A percentile compares a stretch with the other conserved stretches of the same genome.
These are phyloP conservation scores for Acacia melanoxylon DNA, from an alignment of 306 rosid genomes.

Conservation along the genomic window DNA sequence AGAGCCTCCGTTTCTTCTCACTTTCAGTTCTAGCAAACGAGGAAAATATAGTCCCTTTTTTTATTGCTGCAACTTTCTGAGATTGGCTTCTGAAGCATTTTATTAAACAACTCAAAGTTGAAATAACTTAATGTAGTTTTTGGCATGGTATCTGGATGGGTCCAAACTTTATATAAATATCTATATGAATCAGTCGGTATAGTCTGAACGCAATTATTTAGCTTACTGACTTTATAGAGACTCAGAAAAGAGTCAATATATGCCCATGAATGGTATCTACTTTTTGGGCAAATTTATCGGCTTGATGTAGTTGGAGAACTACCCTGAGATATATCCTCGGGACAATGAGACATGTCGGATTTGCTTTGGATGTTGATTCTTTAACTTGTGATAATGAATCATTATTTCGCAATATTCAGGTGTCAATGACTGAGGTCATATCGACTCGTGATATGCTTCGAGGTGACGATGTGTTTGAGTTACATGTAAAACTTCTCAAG, in stretches of 20 bases:
- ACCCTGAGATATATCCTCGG: not conserved
- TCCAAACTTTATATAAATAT: not conserved
- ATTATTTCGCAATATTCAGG: constrained; percentile 48
- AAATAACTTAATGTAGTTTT: not conserved
- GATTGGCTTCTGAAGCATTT: constrained; percentile 7
- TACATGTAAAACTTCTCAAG: constrained; percentile 92
- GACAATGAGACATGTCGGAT: not conserved
- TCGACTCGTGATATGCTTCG: constrained; percentile 88
- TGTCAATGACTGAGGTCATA: constrained; percentile 93
- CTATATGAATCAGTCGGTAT: not conserved
- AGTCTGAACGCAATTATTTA: not conserved
- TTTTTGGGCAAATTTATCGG: not conserved
- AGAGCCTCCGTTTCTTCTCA: not conserved
- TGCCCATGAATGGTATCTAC: not conserved
- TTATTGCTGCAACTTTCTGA: not conserved
- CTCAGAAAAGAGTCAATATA: not conserved
- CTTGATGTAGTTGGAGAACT: not conserved
- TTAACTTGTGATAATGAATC: not conserved
- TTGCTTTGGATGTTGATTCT: not conserved
- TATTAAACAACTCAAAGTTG: not conserved
- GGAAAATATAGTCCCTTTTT: not conserved
- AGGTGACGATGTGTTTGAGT: constrained; percentile 88
- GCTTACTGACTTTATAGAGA: not conserved
- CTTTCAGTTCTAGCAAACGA: constrained; percentile 13
- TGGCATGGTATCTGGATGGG: constrained; percentile 5